Percentiles rank a stretch among this genome's conserved stretches.
These are phyloP conservation scores for Phtheirospermum japonicum DNA, from an alignment of 257 asterid genomes.

Conservation along the genomic window DNA sequence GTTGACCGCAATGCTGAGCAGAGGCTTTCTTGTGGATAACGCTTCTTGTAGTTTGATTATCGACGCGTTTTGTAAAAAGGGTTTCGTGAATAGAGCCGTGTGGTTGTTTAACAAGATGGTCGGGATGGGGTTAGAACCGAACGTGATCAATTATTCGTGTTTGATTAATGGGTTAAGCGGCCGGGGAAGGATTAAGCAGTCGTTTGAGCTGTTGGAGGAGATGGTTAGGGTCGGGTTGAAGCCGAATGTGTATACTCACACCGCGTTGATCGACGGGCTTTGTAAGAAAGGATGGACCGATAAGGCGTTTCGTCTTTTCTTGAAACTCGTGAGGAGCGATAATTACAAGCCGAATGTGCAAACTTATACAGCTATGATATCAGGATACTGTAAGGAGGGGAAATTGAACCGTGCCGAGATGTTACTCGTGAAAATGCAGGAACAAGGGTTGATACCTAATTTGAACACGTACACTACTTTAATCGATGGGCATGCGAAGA, in stretches of 20 bases:
- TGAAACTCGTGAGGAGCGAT: conserved; percentile 89
- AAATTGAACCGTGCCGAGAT: conserved; percentile 84
- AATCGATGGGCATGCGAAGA: conserved; percentile 72
- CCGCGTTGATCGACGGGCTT: conserved; percentile 74
- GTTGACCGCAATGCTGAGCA: conserved; percentile 59
- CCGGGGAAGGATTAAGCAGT: conserved; percentile 71
- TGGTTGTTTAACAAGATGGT: conserved; percentile 60
- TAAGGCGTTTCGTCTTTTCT: conserved; percentile 86
- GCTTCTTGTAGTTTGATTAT: conserved; percentile 73
- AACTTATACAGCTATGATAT: conserved; percentile 87
- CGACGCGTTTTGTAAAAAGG: conserved; percentile 51
- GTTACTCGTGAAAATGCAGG: conserved; percentile 80
- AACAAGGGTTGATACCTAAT: conserved; percentile 80
- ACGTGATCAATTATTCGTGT: conserved; percentile 76
- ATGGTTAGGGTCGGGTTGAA: conserved; percentile 77
- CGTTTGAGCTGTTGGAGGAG: conserved; percentile 87
- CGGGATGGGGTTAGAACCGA: conserved; percentile 58
- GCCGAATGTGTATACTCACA: conserved; percentile 88
- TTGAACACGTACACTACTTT: conserved; percentile 68
- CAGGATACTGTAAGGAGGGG: conserved; percentile 88
- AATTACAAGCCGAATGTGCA: conserved; percentile 86
- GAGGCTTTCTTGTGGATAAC: conserved; percentile 68
- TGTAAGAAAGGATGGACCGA: conserved; percentile 97
- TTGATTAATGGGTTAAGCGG: conserved; percentile 73
- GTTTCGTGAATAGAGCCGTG: conserved; percentile 51